phyloP scores from a whole-genome alignment of 176 grass and related monocot species.

The Carex myosuroides region DNA sequence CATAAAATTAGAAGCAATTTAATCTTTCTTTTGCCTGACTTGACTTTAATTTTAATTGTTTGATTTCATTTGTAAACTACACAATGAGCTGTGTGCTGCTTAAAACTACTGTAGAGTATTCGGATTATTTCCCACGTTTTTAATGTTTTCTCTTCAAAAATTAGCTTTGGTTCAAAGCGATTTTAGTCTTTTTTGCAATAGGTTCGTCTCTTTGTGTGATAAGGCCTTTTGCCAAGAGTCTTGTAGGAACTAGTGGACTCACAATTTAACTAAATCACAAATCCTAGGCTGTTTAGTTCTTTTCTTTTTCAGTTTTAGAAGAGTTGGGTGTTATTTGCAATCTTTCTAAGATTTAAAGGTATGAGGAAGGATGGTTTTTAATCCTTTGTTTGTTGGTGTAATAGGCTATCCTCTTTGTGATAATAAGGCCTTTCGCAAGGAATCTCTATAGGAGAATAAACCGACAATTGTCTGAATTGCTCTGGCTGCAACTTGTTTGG shows the following conservation, averaged over 20 bases:
- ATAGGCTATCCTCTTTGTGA: constrained; percentile 54
- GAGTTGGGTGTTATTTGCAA: neutral
- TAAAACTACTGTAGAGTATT: neutral
- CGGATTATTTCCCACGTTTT: neutral
- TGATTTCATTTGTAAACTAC: neutral
- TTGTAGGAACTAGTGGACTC: constrained; percentile 57
- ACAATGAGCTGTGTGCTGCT: neutral
- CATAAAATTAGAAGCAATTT: neutral
- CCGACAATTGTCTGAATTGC: constrained; percentile 56
- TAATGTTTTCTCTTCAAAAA: neutral
- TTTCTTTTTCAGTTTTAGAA: neutral
- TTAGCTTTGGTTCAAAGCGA: neutral
- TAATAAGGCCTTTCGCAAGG: constrained; percentile 74
- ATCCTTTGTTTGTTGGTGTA: neutral
- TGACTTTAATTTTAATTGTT: neutral
- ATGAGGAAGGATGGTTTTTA: neutral
- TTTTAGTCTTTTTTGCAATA: constrained; percentile 13
- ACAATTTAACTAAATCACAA: constrained; percentile 21
- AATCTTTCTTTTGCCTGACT: neutral
- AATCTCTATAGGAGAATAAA: constrained; percentile 76
- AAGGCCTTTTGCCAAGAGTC: constrained; percentile 54
- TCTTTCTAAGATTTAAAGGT: neutral
- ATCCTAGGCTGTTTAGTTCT: neutral
- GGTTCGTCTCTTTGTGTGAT: constrained; percentile 55
- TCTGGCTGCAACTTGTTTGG: constrained; percentile 95